Conservation (phyloP, 331 rosid species). For the Dryas integrifolia region DNA sequence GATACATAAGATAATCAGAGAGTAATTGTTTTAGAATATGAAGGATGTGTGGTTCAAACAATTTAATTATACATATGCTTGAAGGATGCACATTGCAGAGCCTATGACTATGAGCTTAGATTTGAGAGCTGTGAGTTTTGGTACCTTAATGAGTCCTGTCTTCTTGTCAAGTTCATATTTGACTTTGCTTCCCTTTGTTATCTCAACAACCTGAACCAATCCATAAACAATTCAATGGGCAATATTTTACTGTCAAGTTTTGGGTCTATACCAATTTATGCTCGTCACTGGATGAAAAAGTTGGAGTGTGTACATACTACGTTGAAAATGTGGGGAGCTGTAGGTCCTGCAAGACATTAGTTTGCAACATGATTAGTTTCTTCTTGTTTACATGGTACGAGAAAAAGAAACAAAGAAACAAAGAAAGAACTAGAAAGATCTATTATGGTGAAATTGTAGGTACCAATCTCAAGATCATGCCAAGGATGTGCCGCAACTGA, state of each 20-base stretch:
- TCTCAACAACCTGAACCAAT: constrained; percentile 81
- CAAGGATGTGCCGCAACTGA: constrained; percentile 99
- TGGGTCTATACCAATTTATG: background rate
- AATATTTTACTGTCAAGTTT: background rate
- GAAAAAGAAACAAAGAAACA: background rate
- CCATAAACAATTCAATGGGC: constrained; percentile 27
- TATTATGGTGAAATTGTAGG: background rate
- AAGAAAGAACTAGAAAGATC: background rate
- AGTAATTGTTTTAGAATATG: background rate
- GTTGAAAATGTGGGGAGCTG: constrained; percentile 74
- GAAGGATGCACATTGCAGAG: too few relatives aligned
- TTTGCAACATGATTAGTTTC: constrained; percentile 30
- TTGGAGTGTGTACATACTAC: constrained; percentile 49
- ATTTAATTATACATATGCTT: too few relatives aligned
- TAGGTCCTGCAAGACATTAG: constrained; percentile 64
- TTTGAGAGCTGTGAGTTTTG: background rate
- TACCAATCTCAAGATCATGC: constrained; percentile 99
- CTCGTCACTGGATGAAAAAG: constrained; percentile 9
- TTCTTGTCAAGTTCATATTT: constrained; percentile 98
- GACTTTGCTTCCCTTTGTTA: constrained; percentile 95
- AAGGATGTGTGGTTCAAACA: too few relatives aligned
- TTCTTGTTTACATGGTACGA: background rate
- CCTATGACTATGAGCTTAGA: too few relatives aligned
- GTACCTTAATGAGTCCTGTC: constrained; percentile 93
- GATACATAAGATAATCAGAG: background rate